A percentile compares a stretch with the other conserved stretches of the same genome.
Evolutionary conservation across 2,329 filamentous ascomycete genomes (phyloP).

Genomic region (Pleomassaria siparia): DNA sequence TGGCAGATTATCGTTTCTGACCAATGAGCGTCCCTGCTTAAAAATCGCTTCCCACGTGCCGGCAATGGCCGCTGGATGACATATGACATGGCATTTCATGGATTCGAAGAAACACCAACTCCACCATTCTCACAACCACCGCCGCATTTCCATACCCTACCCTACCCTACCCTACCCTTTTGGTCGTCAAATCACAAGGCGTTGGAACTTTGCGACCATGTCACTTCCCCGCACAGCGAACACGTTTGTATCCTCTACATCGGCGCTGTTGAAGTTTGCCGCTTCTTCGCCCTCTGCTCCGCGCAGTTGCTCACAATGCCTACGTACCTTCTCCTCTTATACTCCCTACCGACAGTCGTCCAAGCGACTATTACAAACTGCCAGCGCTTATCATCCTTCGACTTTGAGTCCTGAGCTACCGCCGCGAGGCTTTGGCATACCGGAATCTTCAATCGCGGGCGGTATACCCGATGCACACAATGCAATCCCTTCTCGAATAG

Average conservation of each 20-base stretch:
- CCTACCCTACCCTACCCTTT: background rate
- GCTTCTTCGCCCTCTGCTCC: slow-evolving; percentile 21
- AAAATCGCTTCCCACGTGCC: slow-evolving; percentile 10
- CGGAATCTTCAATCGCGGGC: slow-evolving; percentile 63
- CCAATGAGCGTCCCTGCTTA: slow-evolving; percentile 3
- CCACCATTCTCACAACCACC: slow-evolving; percentile 11
- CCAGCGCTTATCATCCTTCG: slow-evolving; percentile 64
- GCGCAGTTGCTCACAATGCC: slow-evolving; percentile 47
- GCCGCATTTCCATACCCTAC: slow-evolving; percentile 5
- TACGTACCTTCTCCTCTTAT: slow-evolving; percentile 49
- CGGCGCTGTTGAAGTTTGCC: slow-evolving; percentile 29
- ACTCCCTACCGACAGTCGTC: slow-evolving; percentile 36
- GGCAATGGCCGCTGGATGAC: slow-evolving; percentile 16
- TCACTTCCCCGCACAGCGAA: slow-evolving; percentile 31
- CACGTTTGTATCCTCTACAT: slow-evolving; percentile 25
- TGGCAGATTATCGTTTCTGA: background rate
- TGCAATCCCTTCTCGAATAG: slow-evolving; percentile 48
- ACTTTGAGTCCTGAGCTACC: slow-evolving; percentile 59
- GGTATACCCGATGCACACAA: slow-evolving; percentile 52
- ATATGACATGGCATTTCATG: slow-evolving; percentile 29
- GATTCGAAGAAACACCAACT: slow-evolving; percentile 22
- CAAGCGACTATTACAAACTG: slow-evolving; percentile 59
- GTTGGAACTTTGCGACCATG: slow-evolving; percentile 22
- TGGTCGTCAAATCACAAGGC: slow-evolving; percentile 4
- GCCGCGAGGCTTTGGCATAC: slow-evolving; percentile 59